phyloP scores from a whole-genome alignment of 805 yeast genomes.

The Zygotorulaspora danielsina region DNA sequence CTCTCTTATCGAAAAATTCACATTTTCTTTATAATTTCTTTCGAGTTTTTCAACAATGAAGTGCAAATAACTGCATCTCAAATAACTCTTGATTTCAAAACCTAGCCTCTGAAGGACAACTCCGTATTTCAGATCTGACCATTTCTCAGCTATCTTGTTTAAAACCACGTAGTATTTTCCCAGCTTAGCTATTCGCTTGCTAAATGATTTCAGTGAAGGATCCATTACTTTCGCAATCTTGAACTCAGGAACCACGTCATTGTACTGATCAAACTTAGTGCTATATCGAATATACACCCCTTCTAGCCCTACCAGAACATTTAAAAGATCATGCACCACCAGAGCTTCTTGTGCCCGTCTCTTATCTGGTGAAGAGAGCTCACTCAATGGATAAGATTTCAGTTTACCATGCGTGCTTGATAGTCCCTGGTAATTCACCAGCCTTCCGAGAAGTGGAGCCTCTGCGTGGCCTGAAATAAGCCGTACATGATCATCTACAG shows the following conservation, averaged over 20 bases:
- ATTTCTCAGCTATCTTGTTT: conserved; percentile 54
- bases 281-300: conserved; percentile 72
- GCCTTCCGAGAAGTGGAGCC: conserved; percentile 30
- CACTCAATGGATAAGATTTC: conserved; percentile 44
- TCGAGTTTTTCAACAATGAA: conserved; percentile 46
- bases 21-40: conserved; percentile 44
- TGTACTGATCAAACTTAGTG: conserved; percentile 51
- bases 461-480: conserved; percentile 12
- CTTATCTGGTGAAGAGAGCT: conserved; percentile 33
- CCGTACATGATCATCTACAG: conserved; percentile 28
- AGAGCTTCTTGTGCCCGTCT: conserved; percentile 69
- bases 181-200: conserved; percentile 52
- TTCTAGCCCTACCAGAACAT: conserved; percentile 66
- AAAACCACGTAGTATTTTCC: conserved; percentile 65
- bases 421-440: conserved; percentile 37
- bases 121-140: conserved; percentile 57
- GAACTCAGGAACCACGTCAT: conserved; percentile 57
- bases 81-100: conserved; percentile 46
- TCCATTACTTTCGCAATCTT: conserved; percentile 69
- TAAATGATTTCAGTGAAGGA: conserved; percentile 64
- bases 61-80: conserved; percentile 37
- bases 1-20: conserved; percentile 53
- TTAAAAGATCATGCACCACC: conserved; percentile 64
- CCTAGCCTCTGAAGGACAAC: conserved; percentile 71
- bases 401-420: conserved; percentile 33